Conservation (phyloP, 116 monocot genomes). For the Trichopus zeylanicus region DNA sequence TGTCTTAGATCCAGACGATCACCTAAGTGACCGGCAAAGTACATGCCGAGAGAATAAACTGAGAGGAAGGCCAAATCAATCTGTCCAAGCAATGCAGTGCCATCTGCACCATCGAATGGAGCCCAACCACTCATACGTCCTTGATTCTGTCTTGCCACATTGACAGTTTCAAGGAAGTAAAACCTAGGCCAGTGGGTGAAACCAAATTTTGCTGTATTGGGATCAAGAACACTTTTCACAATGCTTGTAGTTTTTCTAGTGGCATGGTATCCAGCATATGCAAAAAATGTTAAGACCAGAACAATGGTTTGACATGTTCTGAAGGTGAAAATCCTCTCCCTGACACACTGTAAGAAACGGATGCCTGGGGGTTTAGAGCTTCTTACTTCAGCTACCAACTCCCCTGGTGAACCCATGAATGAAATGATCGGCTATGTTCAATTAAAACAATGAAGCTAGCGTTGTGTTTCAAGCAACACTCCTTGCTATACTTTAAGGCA, state of each 20-base stretch:
- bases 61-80: neutral
- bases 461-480: neutral
- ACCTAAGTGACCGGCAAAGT: slow-evolving; percentile 26
- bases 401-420: slow-evolving; percentile 22
- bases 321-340: slow-evolving; percentile 24
- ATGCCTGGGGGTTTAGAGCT: slow-evolving; percentile 35
- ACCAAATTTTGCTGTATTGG: slow-evolving; percentile 18
- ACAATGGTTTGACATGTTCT: slow-evolving; percentile 51
- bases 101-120: neutral
- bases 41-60: neutral
- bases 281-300: slow-evolving; percentile 55
- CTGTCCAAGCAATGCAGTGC: neutral
- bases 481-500: neutral
- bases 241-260: slow-evolving; percentile 80
- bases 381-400: neutral
- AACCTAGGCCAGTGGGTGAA: slow-evolving; percentile 18
- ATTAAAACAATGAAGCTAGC: neutral
- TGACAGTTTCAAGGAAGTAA: slow-evolving; percentile 7
- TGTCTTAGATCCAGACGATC: slow-evolving; percentile 22
- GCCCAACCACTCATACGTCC: neutral
- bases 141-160: neutral
- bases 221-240: slow-evolving; percentile 69
- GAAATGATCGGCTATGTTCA: neutral
- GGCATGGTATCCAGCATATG: slow-evolving; percentile 74
- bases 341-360: slow-evolving; percentile 23